Conservation (phyloP, 176 grass and related monocot genomes). For the Areca catechu region DNA sequence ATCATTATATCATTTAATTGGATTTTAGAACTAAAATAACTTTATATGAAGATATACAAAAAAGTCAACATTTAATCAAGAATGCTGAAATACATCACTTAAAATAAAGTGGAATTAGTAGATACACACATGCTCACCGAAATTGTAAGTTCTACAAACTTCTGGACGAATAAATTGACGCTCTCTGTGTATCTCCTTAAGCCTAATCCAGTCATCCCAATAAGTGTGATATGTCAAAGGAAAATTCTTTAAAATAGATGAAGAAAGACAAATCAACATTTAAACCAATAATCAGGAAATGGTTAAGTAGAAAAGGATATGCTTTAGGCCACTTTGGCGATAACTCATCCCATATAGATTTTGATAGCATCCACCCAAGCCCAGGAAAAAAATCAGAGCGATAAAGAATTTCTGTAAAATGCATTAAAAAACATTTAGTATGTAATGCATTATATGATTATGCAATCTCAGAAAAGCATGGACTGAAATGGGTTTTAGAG, state of each 20-base stretch:
- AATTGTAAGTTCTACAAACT: constrained; percentile 98
- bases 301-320: constrained; percentile 58
- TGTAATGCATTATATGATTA: neutral
- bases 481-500: too few species aligned
- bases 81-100: too few species aligned
- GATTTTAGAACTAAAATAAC: too few species aligned
- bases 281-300: neutral
- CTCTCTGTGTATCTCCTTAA: constrained; percentile 75
- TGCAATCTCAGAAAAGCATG: too few species aligned
- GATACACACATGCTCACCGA: constrained; percentile 60
- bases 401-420: constrained; percentile 71
- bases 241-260: constrained; percentile 13
- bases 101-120: too few species aligned
- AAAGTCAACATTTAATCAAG: too few species aligned
- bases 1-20: too few species aligned
- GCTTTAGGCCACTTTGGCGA: constrained; percentile 99
- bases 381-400: constrained; percentile 97
- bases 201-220: constrained; percentile 98
- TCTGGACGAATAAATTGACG: constrained; percentile 90
- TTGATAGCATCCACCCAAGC: constrained; percentile 98
- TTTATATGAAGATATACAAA: too few species aligned
- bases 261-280: neutral
- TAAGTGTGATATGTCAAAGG: constrained; percentile 93
- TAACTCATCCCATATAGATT: constrained; percentile 82
- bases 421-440: constrained; percentile 14